Evolutionary conservation across 108 stramenopile genomes (phyloP).

Genomic region (Schizochytrium sp.): DNA sequence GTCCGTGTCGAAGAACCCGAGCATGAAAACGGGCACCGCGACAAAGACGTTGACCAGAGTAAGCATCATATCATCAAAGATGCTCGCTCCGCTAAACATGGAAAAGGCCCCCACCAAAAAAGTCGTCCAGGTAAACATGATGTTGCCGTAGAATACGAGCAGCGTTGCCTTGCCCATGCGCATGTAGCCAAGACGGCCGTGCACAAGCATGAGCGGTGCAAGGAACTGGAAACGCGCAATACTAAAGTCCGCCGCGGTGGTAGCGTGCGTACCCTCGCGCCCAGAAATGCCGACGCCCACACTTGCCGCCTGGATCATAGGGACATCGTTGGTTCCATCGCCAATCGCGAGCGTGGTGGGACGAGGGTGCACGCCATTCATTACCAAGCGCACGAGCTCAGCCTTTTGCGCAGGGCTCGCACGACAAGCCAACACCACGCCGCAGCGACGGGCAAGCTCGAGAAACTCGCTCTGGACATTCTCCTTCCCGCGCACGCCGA

Average conservation of each 20-base stretch:
- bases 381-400: conserved; percentile 69
- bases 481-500: conserved; percentile 50
- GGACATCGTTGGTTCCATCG: conserved; percentile 94
- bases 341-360: conserved; percentile 92
- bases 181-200: conserved; percentile 48
- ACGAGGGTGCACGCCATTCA: conserved; percentile 66
- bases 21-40: conserved; percentile 44
- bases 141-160: conserved; percentile 62
- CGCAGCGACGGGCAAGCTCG: conserved; percentile 63
- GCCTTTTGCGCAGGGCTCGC: conserved; percentile 88
- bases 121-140: conserved; percentile 48
- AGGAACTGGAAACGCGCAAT: conserved; percentile 55
- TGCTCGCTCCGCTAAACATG: conserved; percentile 38
- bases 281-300: conserved; percentile 89
- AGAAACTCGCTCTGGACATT: conserved; percentile 68
- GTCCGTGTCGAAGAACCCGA: conserved; percentile 57
- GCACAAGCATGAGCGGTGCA: conserved; percentile 31
- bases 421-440: conserved; percentile 87
- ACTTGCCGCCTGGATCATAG: conserved; percentile 90
- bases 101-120: conserved; percentile 35
- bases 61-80: conserved; percentile 42
- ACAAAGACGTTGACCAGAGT: conserved; percentile 44
- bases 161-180: conserved; percentile 42
- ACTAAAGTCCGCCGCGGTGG: conserved; percentile 59
- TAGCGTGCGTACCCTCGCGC: conserved; percentile 93